A percentile compares a stretch with the other conserved stretches of the same genome.
Evolutionary conservation across 306 rosid species (phyloP).

Genomic region (Malus orientalis): DNA sequence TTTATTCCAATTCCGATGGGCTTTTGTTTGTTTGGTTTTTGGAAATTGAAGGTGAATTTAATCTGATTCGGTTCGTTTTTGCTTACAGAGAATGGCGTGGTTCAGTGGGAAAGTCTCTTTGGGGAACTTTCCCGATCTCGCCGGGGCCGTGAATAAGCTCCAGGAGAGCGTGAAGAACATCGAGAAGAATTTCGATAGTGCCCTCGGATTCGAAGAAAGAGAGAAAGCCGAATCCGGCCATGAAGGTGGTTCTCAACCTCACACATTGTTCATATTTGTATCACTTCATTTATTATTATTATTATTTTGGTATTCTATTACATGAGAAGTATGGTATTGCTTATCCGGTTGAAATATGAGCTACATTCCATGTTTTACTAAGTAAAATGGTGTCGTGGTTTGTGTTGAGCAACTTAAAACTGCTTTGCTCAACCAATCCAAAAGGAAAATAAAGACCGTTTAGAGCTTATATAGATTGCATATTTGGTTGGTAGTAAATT

Average conservation of each 20-base stretch:
- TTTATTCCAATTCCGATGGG: background rate
- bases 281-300: background rate
- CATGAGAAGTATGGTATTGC: background rate
- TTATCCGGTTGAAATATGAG: background rate
- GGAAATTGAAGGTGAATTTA: background rate
- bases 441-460: background rate
- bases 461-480: background rate
- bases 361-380: background rate
- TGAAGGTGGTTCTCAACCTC: constrained; percentile 56
- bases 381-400: background rate
- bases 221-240: constrained; percentile 54
- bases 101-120: constrained; percentile 67
- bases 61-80: constrained; percentile 21
- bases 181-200: constrained; percentile 91
- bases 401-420: background rate
- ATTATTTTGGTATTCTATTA: background rate
- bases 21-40: background rate
- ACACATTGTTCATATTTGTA: constrained; percentile 3
- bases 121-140: constrained; percentile 93
- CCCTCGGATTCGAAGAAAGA: constrained; percentile 83
- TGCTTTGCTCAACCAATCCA: background rate
- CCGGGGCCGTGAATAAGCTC: constrained; percentile 96
- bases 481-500: background rate
- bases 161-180: constrained; percentile 98
- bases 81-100: constrained; percentile 80